phyloP scores from a whole-genome alignment of 495 filamentous ascomycete species.

The Penicillium flavigenum region DNA sequence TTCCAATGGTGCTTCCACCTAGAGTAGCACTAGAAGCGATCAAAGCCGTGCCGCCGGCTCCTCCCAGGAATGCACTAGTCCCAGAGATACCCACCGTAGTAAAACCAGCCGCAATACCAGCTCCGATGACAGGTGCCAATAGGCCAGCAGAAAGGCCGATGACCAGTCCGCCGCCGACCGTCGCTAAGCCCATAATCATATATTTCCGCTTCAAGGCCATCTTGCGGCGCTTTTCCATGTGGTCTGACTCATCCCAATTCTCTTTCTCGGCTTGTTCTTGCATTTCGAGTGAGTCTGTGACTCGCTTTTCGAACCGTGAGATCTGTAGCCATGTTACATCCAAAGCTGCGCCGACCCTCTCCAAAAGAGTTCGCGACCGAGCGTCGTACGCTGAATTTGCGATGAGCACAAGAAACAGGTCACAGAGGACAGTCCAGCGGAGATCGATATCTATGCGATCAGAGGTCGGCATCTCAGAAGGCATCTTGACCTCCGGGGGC shows the following conservation, averaged over 20 bases:
- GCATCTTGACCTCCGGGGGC: constrained; percentile 71
- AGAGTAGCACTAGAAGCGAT: constrained; percentile 89
- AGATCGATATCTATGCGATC: constrained; percentile 92
- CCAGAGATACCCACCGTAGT: constrained; percentile 92
- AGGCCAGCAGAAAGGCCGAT: constrained; percentile 94
- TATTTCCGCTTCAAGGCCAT: constrained; percentile 74
- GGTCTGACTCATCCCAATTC: constrained; percentile 94
- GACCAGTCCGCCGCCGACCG: constrained; percentile 90
- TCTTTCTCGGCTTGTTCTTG: constrained; percentile 90
- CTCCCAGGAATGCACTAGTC: constrained; percentile 85
- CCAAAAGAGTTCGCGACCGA: constrained; percentile 80
- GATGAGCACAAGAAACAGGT: constrained; percentile 91
- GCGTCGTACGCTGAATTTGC: constrained; percentile 94
- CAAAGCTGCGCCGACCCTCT: constrained; percentile 75
- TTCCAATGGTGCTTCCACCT: constrained; percentile 80
- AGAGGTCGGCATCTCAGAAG: constrained; percentile 75
- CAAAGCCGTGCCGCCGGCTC: constrained; percentile 86
- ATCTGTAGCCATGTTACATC: constrained; percentile 90
- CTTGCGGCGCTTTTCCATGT: constrained; percentile 86
- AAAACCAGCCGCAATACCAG: constrained; percentile 90
- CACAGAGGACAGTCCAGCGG: constrained; percentile 95
- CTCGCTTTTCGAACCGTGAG: constrained; percentile 93
- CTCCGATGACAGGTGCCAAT: constrained; percentile 90
- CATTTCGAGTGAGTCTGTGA: constrained; percentile 96
- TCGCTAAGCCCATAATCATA: constrained; percentile 95